These are phyloP conservation scores for Suillus clintonianus DNA, from an alignment of 768 basidiomycete species.

Conservation along the genomic window DNA sequence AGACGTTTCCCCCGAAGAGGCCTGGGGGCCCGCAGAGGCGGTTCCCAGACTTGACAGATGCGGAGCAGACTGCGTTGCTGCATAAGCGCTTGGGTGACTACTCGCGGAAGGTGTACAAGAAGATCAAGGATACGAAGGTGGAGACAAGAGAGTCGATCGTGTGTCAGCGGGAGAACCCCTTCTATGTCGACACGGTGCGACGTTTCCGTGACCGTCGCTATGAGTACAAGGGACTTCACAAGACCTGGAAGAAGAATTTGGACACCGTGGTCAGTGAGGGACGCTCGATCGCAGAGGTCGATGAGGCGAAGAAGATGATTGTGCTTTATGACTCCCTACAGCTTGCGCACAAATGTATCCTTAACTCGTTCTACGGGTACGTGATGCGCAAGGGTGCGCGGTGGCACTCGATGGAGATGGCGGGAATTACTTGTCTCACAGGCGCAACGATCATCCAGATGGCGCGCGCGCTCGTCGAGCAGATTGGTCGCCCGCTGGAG, in stretches of 20 bases:
- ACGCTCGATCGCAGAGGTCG: conserved; percentile 79
- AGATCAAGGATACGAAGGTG: conserved; percentile 95
- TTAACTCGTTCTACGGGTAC: conserved; percentile 99
- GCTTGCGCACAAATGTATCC: conserved; percentile 98
- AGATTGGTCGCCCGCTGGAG: conserved; percentile 96
- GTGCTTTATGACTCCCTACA: conserved; percentile 98
- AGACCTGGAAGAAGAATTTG: conserved; percentile 99
- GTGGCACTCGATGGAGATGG: conserved; percentile 99
- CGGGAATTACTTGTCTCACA: conserved; percentile 97
- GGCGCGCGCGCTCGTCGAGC: conserved; percentile 95
- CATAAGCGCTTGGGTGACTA: conserved; percentile 99
- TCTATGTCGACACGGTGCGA: conserved; percentile 98
- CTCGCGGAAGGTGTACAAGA: conserved; percentile 97
- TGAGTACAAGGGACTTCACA: conserved; percentile 97
- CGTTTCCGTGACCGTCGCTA: conserved; percentile 97
- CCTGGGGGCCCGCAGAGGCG: conserved; percentile 73
- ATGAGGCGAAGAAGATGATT: conserved; percentile 99
- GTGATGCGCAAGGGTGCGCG: conserved; percentile 99
- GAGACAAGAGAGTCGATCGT: conserved; percentile 93
- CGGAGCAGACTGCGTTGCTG: conserved; percentile 88
- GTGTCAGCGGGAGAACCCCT: conserved; percentile 96
- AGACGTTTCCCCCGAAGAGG: conserved; percentile 82
- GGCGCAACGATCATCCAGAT: conserved; percentile 99
- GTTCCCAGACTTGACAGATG: conserved; percentile 78
- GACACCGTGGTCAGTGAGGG: conserved; percentile 72